phyloP scores from a whole-genome alignment of 1,139 yeast genomes.

The Candida neerlandica region DNA sequence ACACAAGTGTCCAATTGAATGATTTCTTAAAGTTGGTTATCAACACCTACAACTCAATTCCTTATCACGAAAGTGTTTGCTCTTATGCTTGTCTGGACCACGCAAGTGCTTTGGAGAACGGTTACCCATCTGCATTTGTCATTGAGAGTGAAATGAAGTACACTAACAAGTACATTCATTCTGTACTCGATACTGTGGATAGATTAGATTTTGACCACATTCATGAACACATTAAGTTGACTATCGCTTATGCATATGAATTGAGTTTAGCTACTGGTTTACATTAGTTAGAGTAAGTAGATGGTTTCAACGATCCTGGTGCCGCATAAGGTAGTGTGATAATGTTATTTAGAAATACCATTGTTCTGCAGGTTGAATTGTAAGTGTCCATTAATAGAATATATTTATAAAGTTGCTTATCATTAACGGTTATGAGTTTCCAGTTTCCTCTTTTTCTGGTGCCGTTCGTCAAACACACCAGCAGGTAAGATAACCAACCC shows the following conservation, averaged over 20 bases:
- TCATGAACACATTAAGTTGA: conserved; percentile 74
- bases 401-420: neutral
- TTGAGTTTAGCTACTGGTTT: conserved; percentile 41
- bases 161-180: conserved; percentile 72
- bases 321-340: too few relatives aligned
- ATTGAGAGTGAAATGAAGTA: conserved; percentile 72
- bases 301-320: too few relatives aligned
- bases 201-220: conserved; percentile 76
- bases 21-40: conserved; percentile 64
- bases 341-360: too few relatives aligned
- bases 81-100: conserved; percentile 96
- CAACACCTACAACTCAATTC: conserved; percentile 62
- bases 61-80: conserved; percentile 74
- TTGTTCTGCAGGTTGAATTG: too few relatives aligned
- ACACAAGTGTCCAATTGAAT: conserved; percentile 61
- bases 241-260: conserved; percentile 71
- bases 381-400: too few relatives aligned
- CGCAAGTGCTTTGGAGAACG: conserved; percentile 79
- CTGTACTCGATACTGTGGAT: conserved; percentile 79
- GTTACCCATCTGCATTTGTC: conserved; percentile 82
- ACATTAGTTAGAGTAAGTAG: conserved; percentile 3
- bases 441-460: neutral
- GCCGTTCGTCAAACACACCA: neutral
- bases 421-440: neutral
- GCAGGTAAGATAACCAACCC: neutral